Evolutionary conservation across 2,329 filamentous ascomycete species (phyloP).

Genomic region (Colletotrichum sp.): DNA sequence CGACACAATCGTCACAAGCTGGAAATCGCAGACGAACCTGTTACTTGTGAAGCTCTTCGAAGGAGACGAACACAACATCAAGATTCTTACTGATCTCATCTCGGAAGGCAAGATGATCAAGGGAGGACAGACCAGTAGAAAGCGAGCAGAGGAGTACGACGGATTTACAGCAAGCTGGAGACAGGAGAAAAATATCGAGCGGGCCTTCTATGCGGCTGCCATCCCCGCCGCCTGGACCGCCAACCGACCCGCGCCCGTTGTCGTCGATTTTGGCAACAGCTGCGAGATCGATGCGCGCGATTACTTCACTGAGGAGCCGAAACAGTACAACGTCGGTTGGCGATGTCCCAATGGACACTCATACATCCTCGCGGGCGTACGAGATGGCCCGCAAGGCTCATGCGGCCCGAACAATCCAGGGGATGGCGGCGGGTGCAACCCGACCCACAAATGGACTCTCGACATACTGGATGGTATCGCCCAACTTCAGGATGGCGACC

Average conservation of each 20-base stretch:
- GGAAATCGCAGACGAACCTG: neutral
- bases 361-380: neutral
- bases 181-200: neutral
- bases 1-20: neutral
- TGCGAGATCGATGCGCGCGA: slow-evolving; percentile 2
- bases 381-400: neutral
- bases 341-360: neutral
- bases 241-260: neutral
- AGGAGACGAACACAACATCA: neutral
- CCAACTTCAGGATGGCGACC: neutral
- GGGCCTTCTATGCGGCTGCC: neutral
- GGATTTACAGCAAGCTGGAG: neutral
- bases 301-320: neutral
- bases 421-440: neutral
- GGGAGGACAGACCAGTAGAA: neutral
- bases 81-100: neutral
- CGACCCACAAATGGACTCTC: neutral
- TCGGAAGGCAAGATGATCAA: neutral
- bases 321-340: neutral
- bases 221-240: slow-evolving; percentile 3
- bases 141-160: neutral
- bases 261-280: neutral
- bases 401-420: neutral
- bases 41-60: neutral
- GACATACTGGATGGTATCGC: neutral